Base-by-base conservation (phyloP, 257 asterid genomes). In the Coffea eugenioides region DNA sequence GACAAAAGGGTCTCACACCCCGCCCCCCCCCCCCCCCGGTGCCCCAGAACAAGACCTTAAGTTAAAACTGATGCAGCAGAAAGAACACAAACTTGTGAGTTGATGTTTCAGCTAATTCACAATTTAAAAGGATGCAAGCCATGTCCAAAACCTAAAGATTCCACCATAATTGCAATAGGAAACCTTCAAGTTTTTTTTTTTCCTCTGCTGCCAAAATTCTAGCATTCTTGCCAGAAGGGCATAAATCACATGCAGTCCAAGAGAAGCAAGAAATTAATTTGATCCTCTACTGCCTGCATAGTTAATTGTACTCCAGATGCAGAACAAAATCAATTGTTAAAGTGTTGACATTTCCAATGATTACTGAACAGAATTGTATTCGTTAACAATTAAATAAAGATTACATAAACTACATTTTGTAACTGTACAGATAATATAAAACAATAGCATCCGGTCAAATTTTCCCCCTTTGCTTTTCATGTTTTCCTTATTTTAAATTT, bases 351-450 rank as follows among this genome's bases (percentile, higher is more conserved):
- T 49, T 80, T 48, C 61, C 51, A 15, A 80, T 39, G 75, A 57
- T n/a, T 21, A 46, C 36, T 12, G 13, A 59, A 41, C n/a, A 43
- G 27, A 68, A 6, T 49, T 11, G 31, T 31, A 48, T 8, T 14
- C 0, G 4, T 1, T 20, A 48, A 20, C 34, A 2, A 79, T 20
- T 39, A n/a, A 57, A 8, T 9, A 27, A 0, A 62, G 65, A 80
- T 39, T 65, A 66, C 41, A 43, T 25, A 12, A 3, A 76, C 57
- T 66, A 80, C 48, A 74, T 12, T 49, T 80, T 80, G 12, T 3
- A 36, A 65, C 74, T 80, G 75, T 72, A 83, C 86, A 80, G 80
- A 67, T 20, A 66, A 52, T 72, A 56, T 51, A 59, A 54, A 41
- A 13, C 73, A 67, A n/a, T 66, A 80, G 62, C 76, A 52, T 54